A percentile compares a stretch with the other conserved stretches of the same genome.
phyloP scores from a whole-genome alignment of 768 basidiomycete species.

The Kwoniella sp. region DNA sequence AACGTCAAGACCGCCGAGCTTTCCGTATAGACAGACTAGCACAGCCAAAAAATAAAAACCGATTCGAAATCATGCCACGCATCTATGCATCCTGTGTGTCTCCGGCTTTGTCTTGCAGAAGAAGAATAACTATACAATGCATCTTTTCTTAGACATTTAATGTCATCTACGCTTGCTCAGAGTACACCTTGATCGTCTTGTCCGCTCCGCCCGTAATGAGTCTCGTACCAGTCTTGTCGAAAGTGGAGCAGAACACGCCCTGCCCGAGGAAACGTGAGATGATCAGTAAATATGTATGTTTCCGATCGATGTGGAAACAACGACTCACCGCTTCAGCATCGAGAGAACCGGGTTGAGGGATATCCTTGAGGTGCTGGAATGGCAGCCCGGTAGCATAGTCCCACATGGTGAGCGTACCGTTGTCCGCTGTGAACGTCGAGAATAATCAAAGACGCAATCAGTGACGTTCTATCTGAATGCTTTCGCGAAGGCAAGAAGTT shows the following conservation, averaged over 20 bases:
- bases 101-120: too few species aligned
- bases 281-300: constrained; percentile 5
- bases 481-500: background rate
- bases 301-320: too few species aligned
- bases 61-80: background rate
- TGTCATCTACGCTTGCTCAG: constrained; percentile 42
- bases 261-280: constrained; percentile 6
- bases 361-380: constrained; percentile 90
- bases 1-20: constrained; percentile 57
- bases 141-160: constrained; percentile 2
- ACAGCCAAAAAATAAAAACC: background rate
- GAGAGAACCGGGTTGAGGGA: constrained; percentile 95
- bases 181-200: constrained; percentile 85
- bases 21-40: constrained; percentile 47
- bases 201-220: constrained; percentile 90
- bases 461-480: background rate
- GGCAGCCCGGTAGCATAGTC: constrained; percentile 92
- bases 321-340: constrained; percentile 77
- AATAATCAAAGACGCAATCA: constrained; percentile 14
- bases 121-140: constrained; percentile 12
- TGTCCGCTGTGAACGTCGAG: constrained; percentile 67
- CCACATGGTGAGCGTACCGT: constrained; percentile 89
- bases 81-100: background rate
- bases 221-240: constrained; percentile 91
- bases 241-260: constrained; percentile 94